Conservation (phyloP, 2,329 filamentous ascomycete species). For the Penicillium sp. region DNA sequence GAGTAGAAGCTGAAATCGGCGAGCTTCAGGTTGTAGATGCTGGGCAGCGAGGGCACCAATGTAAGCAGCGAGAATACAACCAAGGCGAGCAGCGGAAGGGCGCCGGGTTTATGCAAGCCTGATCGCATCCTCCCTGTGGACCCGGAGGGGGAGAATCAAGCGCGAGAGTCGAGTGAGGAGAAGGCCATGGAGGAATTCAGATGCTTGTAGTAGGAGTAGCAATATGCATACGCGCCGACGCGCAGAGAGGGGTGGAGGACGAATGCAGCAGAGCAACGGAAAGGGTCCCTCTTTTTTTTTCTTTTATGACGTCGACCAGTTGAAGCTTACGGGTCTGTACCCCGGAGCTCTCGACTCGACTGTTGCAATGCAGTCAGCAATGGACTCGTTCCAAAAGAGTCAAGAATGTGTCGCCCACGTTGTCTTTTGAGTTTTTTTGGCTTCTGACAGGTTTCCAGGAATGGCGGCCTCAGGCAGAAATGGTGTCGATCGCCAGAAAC, state of each 20-base stretch:
- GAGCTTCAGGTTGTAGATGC: constrained; percentile 30
- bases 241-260: background rate
- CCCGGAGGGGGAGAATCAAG: constrained; percentile 1
- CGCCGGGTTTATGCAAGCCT: constrained; percentile 36
- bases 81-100: constrained; percentile 36
- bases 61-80: constrained; percentile 37
- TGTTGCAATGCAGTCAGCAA: background rate
- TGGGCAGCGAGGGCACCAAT: constrained; percentile 36
- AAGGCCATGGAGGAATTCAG: constrained; percentile 13
- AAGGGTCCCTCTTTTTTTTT: background rate
- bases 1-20: constrained; percentile 29
- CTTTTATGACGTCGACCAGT: background rate
- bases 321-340: background rate
- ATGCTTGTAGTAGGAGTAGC: background rate
- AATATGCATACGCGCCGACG: background rate
- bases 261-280: background rate
- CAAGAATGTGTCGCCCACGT: constrained; percentile 47
- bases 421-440: constrained; percentile 51
- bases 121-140: constrained; percentile 36
- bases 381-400: too few species aligned
- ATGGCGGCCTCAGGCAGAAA: background rate
- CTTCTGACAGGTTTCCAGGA: constrained; percentile 24
- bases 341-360: background rate
- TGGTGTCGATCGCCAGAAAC: background rate
- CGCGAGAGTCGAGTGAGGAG: constrained; percentile 4